A percentile compares a stretch with the other conserved stretches of the same genome.
Conservation (phyloP, 768 basidiomycete species). For the Hericium coralloides region DNA sequence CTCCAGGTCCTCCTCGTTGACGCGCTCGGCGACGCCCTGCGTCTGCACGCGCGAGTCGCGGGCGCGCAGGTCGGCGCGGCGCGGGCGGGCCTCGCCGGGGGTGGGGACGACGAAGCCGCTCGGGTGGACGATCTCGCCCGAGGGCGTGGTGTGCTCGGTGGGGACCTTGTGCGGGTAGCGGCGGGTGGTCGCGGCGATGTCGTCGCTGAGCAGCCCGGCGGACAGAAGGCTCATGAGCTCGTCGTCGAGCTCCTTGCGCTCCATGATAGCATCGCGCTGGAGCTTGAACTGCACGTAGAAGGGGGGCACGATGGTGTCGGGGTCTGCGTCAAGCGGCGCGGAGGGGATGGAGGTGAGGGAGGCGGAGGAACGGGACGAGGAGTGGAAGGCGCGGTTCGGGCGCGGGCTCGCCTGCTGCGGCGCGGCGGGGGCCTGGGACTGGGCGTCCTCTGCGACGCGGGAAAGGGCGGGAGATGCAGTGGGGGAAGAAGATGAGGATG, state of each 20-base stretch:
- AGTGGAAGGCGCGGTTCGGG: neutral
- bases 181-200: slow-evolving; percentile 16
- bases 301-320: slow-evolving; percentile 13
- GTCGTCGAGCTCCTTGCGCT: slow-evolving; percentile 19
- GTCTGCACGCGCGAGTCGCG: neutral
- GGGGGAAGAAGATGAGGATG: neutral
- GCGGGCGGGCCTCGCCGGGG: neutral
- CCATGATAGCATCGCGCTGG: slow-evolving; percentile 14
- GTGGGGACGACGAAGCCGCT: neutral
- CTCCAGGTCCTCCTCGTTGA: neutral
- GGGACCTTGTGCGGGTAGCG: slow-evolving; percentile 21
- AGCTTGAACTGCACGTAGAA: slow-evolving; percentile 19
- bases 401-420: neutral
- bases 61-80: neutral
- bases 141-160: slow-evolving; percentile 15
- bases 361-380: neutral
- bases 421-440: neutral
- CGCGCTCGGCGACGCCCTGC: neutral
- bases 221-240: slow-evolving; percentile 20
- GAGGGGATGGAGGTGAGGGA: neutral
- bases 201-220: slow-evolving; percentile 18
- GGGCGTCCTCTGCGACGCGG: neutral
- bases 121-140: neutral
- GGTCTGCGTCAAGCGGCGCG: neutral
- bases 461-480: neutral